phyloP scores from a whole-genome alignment of 148 eudicot species.

The Beta vulgaris region DNA sequence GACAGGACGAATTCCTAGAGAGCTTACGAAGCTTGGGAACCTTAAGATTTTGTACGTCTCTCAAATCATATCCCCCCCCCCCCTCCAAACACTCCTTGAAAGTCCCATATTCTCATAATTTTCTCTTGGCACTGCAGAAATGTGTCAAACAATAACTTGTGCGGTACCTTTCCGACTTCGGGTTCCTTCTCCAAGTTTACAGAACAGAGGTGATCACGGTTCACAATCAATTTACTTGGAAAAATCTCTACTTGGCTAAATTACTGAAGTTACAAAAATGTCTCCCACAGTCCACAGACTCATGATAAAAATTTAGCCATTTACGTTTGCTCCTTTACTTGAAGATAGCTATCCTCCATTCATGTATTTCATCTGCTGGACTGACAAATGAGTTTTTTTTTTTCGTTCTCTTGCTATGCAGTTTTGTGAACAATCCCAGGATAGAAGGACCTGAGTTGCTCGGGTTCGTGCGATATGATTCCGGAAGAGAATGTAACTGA shows the following conservation, averaged over 20 bases:
- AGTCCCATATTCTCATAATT: background rate
- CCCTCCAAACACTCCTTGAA: background rate
- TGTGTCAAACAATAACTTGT: constrained; percentile 65
- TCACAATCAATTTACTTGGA: no score
- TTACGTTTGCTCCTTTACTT: no score
- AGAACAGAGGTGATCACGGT: constrained; percentile 53
- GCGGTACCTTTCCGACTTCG: constrained; percentile 68
- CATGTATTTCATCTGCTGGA: background rate
- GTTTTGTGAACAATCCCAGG: constrained; percentile 63
- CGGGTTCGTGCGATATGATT: constrained; percentile 64
- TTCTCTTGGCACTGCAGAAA: constrained; percentile 42
- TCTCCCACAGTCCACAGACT: no score
- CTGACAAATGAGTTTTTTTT: background rate
- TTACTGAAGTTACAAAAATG: no score
- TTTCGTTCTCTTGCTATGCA: constrained; percentile 24
- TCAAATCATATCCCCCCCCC: background rate
- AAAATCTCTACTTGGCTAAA: no score
- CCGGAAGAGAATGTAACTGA: constrained; percentile 52
- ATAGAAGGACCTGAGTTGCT: constrained; percentile 78
- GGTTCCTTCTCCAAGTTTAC: constrained; percentile 77
- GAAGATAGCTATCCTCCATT: background rate
- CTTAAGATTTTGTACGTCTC: constrained; percentile 55
- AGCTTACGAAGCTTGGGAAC: constrained; percentile 56
- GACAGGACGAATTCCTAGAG: constrained; percentile 68
- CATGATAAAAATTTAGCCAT: no score